A percentile compares a stretch with the other conserved stretches of the same genome.
These are phyloP conservation scores for Globisporangium mamillatum DNA, from an alignment of 352 stramenopile genomes.

Conservation along the genomic window DNA sequence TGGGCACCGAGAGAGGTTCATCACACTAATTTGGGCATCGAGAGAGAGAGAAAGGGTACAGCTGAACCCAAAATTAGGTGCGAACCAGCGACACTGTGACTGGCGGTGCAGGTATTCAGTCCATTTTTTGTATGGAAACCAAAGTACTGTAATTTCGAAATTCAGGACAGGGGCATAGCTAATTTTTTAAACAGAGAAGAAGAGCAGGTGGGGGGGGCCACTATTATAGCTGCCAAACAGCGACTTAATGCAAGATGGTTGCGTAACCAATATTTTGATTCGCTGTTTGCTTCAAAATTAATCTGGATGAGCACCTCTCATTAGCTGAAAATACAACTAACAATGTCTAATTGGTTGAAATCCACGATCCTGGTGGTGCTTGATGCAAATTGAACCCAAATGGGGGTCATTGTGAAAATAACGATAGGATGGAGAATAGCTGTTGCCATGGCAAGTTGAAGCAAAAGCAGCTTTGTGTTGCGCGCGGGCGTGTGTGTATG, in stretches of 20 bases:
- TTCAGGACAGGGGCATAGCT: background rate
- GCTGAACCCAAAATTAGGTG: background rate
- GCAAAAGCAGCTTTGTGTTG: too few relatives aligned
- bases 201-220: background rate
- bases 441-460: too few relatives aligned
- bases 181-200: background rate
- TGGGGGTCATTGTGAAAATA: too few relatives aligned
- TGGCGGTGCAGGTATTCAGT: slow-evolving; percentile 2
- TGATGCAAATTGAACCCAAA: background rate
- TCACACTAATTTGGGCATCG: background rate
- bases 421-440: too few relatives aligned
- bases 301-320: background rate
- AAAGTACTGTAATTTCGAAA: too few relatives aligned
- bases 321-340: background rate
- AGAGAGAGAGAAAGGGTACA: background rate
- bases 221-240: background rate
- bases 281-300: background rate
- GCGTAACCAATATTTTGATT: background rate
- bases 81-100: background rate
- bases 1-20: background rate
- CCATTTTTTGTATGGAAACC: background rate
- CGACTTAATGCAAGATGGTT: background rate
- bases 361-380: background rate
- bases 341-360: background rate
- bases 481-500: too few relatives aligned